Evolutionary conservation across 805 yeast species (phyloP).

Genomic region (Candida andamanensis): DNA sequence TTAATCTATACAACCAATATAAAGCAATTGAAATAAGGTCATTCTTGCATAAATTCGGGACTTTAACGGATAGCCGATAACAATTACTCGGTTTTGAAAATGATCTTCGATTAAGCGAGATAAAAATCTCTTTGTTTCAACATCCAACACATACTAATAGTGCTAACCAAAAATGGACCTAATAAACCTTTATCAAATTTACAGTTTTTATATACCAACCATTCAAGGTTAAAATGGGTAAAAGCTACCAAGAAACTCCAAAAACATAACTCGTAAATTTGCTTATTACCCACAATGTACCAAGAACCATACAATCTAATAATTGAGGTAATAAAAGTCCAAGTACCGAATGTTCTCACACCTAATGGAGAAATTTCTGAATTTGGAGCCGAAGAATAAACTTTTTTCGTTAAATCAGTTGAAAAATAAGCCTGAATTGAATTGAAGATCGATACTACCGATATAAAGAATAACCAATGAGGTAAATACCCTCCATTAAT

Average conservation of each 20-base stretch:
- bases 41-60: no score
- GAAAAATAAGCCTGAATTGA: slow-evolving; percentile 80
- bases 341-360: slow-evolving; percentile 97
- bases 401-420: slow-evolving; percentile 70
- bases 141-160: slow-evolving; percentile 79
- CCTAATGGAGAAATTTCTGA: slow-evolving; percentile 49
- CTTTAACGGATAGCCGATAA: no score
- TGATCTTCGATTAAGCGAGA: slow-evolving; percentile 10
- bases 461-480: slow-evolving; percentile 45
- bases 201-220: slow-evolving; percentile 75
- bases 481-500: slow-evolving; percentile 28
- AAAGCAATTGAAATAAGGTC: slow-evolving; percentile 1
- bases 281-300: slow-evolving; percentile 54
- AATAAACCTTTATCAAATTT: slow-evolving; percentile 80
- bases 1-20: background rate
- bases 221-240: slow-evolving; percentile 77
- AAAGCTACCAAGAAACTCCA: slow-evolving; percentile 81
- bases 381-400: slow-evolving; percentile 43
- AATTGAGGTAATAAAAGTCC: slow-evolving; percentile 86
- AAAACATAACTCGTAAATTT: slow-evolving; percentile 72
- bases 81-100: background rate
- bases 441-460: slow-evolving; percentile 89
- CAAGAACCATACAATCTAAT: slow-evolving; percentile 87
- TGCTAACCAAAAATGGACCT: slow-evolving; percentile 80
- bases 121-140: slow-evolving; percentile 62